Evolutionary conservation across 352 stramenopile genomes (phyloP).

Genomic region (Phytophthora cryptogea): DNA sequence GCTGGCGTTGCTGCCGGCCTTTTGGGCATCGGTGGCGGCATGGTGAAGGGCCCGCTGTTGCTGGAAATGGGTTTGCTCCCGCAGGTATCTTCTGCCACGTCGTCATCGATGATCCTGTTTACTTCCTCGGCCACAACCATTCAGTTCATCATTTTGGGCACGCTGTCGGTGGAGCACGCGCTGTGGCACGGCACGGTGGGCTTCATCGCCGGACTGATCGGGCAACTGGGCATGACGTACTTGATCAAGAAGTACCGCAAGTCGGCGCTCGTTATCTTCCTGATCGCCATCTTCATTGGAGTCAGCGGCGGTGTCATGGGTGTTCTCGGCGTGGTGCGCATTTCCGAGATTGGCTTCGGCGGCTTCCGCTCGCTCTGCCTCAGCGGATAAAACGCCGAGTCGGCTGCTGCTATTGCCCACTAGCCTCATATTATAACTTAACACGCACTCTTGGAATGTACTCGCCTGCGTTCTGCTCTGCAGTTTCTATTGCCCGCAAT

Average conservation of each 20-base stretch:
- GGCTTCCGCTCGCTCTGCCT: slow-evolving; percentile 77
- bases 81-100: slow-evolving; percentile 88
- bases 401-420: slow-evolving; percentile 6
- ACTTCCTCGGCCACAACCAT: slow-evolving; percentile 96
- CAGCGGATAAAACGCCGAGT: slow-evolving; percentile 3
- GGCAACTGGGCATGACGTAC: slow-evolving; percentile 92
- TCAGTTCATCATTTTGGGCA: slow-evolving; percentile 94
- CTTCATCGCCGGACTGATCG: slow-evolving; percentile 90
- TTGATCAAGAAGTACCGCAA: slow-evolving; percentile 93
- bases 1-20: slow-evolving; percentile 76
- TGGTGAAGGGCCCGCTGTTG: slow-evolving; percentile 91
- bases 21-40: slow-evolving; percentile 90
- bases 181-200: slow-evolving; percentile 91
- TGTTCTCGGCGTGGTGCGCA: slow-evolving; percentile 57
- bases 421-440: slow-evolving; percentile 29
- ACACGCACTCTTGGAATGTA: slow-evolving; percentile 12
- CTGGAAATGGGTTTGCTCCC: slow-evolving; percentile 90
- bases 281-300: slow-evolving; percentile 75
- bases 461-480: not conserved
- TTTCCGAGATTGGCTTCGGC: slow-evolving; percentile 63
- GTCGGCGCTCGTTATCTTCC: slow-evolving; percentile 78
- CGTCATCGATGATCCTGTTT: slow-evolving; percentile 93
- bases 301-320: slow-evolving; percentile 78
- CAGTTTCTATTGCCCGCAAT: not conserved
- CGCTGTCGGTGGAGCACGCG: slow-evolving; percentile 91